Evolutionary conservation across 805 yeast species (phyloP), one percentile per base, ranked within the genome.

Genomic region (Cyberlindnera misumaiensis): DNA sequence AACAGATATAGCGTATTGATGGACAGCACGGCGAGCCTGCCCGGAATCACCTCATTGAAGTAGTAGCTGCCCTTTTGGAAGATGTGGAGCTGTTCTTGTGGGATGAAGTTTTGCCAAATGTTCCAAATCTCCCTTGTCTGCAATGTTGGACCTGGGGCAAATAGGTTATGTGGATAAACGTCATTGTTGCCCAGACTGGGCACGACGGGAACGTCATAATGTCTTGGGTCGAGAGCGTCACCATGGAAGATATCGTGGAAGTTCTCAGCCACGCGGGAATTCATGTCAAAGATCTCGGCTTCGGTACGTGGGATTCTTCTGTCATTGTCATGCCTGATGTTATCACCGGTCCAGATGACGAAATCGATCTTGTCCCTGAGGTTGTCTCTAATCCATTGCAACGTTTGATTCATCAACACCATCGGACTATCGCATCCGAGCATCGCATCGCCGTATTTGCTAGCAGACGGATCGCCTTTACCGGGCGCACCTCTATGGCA

Each of bases 281-380:
- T 85, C 75, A 80, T 70, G 11, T 78, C 80, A 45, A 84, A 75
- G 33, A 86, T 86, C 40, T 78, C 75, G 41, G 54, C 52, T 52
- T 85, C 94, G 1, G 84, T 75, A 64, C 96, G 72, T 3, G 95
- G 96, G 51, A 63, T 62, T 15, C 57, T 55, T 54, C 94, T 66
- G 60, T 85, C 95, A 51, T 80, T 83, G 57, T 85, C 95, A 57
- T 85, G 95, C 40, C 95, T 69, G 33, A 83, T 75, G 51, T 85
- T 86, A 60, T 86, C 96, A 25, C 96, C 96, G 0, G 95, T 85
- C 95, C 95, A 86, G 11, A 86, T 72, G 11, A 86, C 80, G 59
- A 86, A 86, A 57, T 86, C 96, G 35, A 86, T 78, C 47, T 85
- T 77, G 57, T 83, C 93, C 43, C 68, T 73, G 42, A 86, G 57